These are phyloP conservation scores for Verticillium alfalfae DNA, from an alignment of 2,329 filamentous ascomycete genomes.

Conservation along the genomic window DNA sequence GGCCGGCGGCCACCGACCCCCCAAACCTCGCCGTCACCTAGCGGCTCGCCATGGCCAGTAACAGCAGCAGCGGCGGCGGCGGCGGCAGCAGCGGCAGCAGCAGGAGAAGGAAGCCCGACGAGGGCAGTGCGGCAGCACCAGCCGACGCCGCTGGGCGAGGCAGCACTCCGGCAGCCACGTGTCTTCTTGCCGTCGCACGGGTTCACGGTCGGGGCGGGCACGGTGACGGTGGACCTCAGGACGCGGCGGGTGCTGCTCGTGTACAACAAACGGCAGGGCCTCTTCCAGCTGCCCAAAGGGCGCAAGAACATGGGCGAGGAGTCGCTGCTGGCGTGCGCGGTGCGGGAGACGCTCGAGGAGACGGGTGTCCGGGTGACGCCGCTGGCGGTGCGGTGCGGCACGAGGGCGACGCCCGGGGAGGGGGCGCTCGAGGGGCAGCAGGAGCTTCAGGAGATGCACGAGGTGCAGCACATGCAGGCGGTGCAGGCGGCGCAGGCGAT, in stretches of 20 bases:
- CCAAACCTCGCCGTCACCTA: background rate
- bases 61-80: background rate
- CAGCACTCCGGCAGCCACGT: background rate
- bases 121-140: background rate
- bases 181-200: constrained; percentile 32
- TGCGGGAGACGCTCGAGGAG: constrained; percentile 43
- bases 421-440: constrained; percentile 4
- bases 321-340: constrained; percentile 28
- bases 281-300: constrained; percentile 43
- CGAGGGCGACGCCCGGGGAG: constrained; percentile 30
- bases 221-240: constrained; percentile 33
- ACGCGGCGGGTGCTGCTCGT: constrained; percentile 32
- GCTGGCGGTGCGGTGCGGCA: constrained; percentile 32
- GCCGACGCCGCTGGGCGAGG: background rate
- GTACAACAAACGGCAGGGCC: constrained; percentile 32
- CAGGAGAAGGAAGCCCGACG: background rate
- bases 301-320: constrained; percentile 41
- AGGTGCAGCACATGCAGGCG: background rate
- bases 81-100: background rate
- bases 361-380: constrained; percentile 34
- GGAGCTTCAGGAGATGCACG: background rate
- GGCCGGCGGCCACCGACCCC: background rate
- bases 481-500: background rate
- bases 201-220: constrained; percentile 40
- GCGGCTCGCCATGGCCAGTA: background rate